Base-by-base conservation (phyloP, 2,329 filamentous ascomycete species). In the Ophiostoma piceae region DNA sequence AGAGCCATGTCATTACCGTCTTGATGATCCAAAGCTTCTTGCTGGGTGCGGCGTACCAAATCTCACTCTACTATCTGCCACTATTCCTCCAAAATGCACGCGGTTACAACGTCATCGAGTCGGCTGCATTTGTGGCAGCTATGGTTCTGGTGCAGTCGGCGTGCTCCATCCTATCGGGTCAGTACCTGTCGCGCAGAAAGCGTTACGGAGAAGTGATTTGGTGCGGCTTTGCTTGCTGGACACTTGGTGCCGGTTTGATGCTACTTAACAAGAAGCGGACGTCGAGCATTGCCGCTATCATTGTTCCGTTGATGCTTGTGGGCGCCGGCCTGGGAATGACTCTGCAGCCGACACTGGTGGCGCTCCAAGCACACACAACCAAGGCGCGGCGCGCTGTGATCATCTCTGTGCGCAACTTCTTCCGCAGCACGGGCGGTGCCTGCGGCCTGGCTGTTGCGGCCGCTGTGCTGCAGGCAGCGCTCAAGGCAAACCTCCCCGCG, bases 331-430 rank as follows among this genome's bases (percentile, higher is more conserved):
- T 78, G 6, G 80, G 80, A 1, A 71, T 76, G 22, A 78, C 76
- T 1, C 73, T 81, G 54, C 79, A 81, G 70, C 78, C 79, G 3
- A 79, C 78, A 11, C 73, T 80, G 7, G 76, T 81, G 0, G 79
- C 76, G 1, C 74, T 80, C 67, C 77, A 80, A 54, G 79, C 80
- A 35, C 78, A 80, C 70, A 76, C 75, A 0, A 75, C 75, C 4
- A 78, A 75, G 57, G 76, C 77, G 37, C 77, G 79, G 54, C 76
- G 79, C 0, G 43, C 80, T 12, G 79, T 81, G 43, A 76, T 77
- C 1, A 81, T 78, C 1, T 77, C 77, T 0, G 74, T 78, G 29
- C 76, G 80, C n/a, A 80, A 80, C 69, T 80, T 81, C 66, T 74
- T 79, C 41, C 76, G 80, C 11, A 76, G 76, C 7, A 74, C 79